These are phyloP conservation scores for Aspergillus terreus DNA, from an alignment of 2,329 filamentous ascomycete genomes.

Conservation along the genomic window DNA sequence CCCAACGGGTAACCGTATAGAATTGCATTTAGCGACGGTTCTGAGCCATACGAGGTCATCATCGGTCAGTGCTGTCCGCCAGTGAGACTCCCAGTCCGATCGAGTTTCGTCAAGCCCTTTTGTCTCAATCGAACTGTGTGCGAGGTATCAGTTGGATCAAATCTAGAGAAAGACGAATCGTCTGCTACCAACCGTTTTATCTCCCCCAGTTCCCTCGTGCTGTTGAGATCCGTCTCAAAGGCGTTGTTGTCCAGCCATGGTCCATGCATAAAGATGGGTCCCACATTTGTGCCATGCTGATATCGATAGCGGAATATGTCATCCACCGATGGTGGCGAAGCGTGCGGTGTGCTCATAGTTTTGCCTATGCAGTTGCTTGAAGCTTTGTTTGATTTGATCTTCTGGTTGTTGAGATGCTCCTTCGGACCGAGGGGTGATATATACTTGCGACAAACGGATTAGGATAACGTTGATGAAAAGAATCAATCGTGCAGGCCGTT, in stretches of 20 bases:
- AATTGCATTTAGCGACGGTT: conserved; percentile 52
- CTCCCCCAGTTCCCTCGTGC: conserved; percentile 51
- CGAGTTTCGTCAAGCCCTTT: conserved; percentile 49
- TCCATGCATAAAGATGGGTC: conserved; percentile 59
- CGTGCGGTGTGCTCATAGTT: not conserved
- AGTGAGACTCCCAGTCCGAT: conserved; percentile 52
- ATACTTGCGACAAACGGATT: too few relatives aligned
- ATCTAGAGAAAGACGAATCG: not conserved
- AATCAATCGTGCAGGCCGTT: too few relatives aligned
- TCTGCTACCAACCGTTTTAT: conserved; percentile 35
- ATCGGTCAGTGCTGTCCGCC: conserved; percentile 49
- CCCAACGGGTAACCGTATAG: conserved; percentile 58
- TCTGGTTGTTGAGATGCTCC: too few relatives aligned
- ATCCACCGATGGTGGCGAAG: conserved; percentile 13
- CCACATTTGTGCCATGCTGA: conserved; percentile 58
- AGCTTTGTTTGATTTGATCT: not conserved
- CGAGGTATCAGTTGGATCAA: not conserved
- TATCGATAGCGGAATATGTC: conserved; percentile 52
- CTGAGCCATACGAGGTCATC: conserved; percentile 52
- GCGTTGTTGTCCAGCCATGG: conserved; percentile 53
- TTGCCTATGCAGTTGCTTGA: not conserved
- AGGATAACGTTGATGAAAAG: too few relatives aligned
- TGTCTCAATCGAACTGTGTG: conserved; percentile 38
- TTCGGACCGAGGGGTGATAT: too few relatives aligned
- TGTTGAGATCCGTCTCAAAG: conserved; percentile 42